Conservation (phyloP, 2,329 filamentous ascomycete genomes). For the Bipolaris sorokiniana region DNA sequence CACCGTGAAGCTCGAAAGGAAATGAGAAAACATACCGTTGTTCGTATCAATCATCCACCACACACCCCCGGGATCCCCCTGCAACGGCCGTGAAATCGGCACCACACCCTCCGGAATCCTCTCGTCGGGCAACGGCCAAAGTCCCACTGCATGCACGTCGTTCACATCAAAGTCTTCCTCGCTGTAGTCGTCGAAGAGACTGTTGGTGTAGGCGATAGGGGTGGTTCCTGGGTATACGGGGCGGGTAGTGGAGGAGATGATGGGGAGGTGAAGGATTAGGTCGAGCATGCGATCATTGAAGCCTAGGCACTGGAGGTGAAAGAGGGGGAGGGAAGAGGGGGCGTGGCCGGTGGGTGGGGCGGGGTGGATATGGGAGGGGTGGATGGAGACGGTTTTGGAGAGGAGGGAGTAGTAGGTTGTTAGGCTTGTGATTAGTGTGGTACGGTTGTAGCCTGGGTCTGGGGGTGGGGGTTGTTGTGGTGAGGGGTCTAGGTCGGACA, state of each 20-base stretch:
- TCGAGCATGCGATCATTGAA: background rate
- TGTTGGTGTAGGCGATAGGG: background rate
- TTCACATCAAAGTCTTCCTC: background rate
- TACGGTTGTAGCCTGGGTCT: background rate
- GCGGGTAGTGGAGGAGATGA: background rate
- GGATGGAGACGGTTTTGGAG: constrained; percentile 1
- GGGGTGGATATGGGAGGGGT: background rate
- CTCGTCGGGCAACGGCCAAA: background rate
- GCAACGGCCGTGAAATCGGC: background rate
- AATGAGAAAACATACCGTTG: background rate
- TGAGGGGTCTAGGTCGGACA: background rate
- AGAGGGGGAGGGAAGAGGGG: background rate
- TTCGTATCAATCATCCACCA: constrained; percentile 8
- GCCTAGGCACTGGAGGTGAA: background rate
- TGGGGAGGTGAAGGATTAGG: background rate
- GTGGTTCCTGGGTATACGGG: background rate
- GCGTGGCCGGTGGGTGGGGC: background rate
- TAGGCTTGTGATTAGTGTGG: background rate
- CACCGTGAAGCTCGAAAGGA: too few relatives aligned
- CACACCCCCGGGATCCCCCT: background rate
- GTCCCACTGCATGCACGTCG: background rate
- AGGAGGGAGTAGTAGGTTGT: background rate
- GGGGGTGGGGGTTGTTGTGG: background rate
- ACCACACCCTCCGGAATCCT: background rate
- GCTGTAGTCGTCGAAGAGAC: background rate